Evolutionary conservation across 1,139 yeast genomes (phyloP).

Genomic region (Geotrichum australiense): DNA sequence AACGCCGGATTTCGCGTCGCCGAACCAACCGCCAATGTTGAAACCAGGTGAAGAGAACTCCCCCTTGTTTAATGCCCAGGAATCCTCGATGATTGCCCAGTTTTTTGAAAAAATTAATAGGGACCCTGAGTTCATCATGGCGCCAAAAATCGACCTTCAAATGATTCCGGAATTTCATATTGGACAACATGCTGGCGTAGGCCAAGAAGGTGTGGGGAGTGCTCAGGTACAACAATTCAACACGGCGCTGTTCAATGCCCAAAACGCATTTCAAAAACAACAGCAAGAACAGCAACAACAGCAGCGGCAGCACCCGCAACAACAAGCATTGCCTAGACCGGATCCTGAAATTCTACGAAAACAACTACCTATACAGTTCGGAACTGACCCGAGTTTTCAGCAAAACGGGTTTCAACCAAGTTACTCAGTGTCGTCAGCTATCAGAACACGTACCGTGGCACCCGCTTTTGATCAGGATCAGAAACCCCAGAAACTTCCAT

Average conservation of each 20-base stretch:
- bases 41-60: neutral
- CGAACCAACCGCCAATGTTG: neutral
- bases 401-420: slow-evolving; percentile 13
- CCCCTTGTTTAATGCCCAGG: slow-evolving; percentile 33
- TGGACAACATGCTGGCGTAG: neutral
- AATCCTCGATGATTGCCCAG: slow-evolving; percentile 33
- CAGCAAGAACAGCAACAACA: neutral
- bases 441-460: slow-evolving; percentile 1
- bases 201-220: no score
- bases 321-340: neutral
- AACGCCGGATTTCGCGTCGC: slow-evolving; percentile 2
- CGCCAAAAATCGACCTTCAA: slow-evolving; percentile 27
- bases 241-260: neutral
- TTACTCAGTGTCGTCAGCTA: slow-evolving; percentile 9
- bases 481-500: slow-evolving; percentile 16
- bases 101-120: slow-evolving; percentile 35
- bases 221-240: neutral
- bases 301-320: neutral
- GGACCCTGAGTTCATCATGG: slow-evolving; percentile 34
- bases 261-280: neutral
- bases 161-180: slow-evolving; percentile 8
- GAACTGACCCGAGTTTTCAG: slow-evolving; percentile 17
- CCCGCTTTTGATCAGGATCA: no score
- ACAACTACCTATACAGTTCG: slow-evolving; percentile 12
- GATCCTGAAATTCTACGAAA: slow-evolving; percentile 6